Conservation (phyloP, 805 yeast genomes). For the Saturnispora quitensis region DNA sequence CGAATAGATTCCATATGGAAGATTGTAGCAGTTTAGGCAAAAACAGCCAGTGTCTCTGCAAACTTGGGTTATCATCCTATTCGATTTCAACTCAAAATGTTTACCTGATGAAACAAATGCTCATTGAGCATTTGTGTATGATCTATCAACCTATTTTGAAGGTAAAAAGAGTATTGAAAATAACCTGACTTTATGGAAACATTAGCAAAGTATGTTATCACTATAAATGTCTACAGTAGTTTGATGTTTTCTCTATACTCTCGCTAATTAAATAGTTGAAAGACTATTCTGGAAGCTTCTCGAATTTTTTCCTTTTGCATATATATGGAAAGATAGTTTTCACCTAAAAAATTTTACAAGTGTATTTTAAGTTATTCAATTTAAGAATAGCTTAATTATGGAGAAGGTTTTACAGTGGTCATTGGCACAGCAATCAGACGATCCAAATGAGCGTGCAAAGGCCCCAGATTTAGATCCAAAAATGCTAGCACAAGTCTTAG, state of each 20-base stretch:
- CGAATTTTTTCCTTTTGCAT: neutral
- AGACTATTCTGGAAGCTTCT: neutral
- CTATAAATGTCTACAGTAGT: too few species aligned
- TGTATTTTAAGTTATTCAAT: too few species aligned
- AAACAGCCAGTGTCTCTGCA: too few species aligned
- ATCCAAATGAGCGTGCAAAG: slow-evolving; percentile 53
- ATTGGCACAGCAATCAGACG: slow-evolving; percentile 64
- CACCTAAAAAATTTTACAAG: neutral
- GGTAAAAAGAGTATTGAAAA: too few species aligned
- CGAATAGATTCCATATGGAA: too few species aligned
- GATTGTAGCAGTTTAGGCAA: too few species aligned
- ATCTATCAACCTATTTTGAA: too few species aligned
- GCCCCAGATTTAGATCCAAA: slow-evolving; percentile 75
- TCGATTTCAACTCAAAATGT: too few species aligned
- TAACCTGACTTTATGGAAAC: too few species aligned
- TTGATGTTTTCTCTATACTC: neutral
- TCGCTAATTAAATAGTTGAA: neutral
- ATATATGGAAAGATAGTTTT: neutral
- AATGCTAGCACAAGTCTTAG: slow-evolving; percentile 67
- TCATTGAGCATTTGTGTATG: neutral
- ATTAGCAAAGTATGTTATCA: too few species aligned
- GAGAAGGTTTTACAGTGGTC: slow-evolving; percentile 93
- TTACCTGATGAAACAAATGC: neutral
- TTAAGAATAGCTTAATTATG: slow-evolving; percentile 37
- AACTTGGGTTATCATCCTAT: too few species aligned